Conservation (phyloP, 108 stramenopile genomes). For the Stephanodiscus minutulus region DNA sequence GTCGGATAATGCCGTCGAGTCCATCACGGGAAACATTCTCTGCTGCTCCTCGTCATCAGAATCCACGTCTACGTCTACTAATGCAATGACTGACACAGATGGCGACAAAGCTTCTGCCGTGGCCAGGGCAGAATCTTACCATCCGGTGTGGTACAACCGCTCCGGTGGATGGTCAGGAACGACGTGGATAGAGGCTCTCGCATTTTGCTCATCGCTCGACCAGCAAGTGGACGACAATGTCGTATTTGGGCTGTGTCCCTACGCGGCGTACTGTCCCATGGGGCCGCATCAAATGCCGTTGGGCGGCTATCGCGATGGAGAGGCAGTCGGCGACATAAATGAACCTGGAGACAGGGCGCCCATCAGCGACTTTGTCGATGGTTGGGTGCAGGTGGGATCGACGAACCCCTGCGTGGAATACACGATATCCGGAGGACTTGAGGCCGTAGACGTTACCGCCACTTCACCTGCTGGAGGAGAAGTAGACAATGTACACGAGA, state of each 20-base stretch:
- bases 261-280: constrained; percentile 5
- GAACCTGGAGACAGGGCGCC: neutral
- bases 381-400: constrained; percentile 8
- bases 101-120: neutral
- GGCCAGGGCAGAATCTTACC: neutral
- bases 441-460: neutral
- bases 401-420: constrained; percentile 3
- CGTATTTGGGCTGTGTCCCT: neutral
- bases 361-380: constrained; percentile 4
- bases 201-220: neutral
- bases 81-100: neutral
- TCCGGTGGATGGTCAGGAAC: constrained; percentile 2
- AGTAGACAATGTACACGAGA: too few species aligned
- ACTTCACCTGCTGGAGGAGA: neutral
- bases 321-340: neutral
- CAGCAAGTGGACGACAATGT: neutral
- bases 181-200: neutral
- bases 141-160: constrained; percentile 6
- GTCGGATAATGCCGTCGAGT: neutral
- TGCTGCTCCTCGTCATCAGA: constrained; percentile 2
- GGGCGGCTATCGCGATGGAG: neutral
- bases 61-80: neutral
- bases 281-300: constrained; percentile 4
- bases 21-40: constrained; percentile 3
- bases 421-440: neutral